These are phyloP conservation scores for Mrakia gelida DNA, from an alignment of 768 basidiomycete species.

Conservation along the genomic window DNA sequence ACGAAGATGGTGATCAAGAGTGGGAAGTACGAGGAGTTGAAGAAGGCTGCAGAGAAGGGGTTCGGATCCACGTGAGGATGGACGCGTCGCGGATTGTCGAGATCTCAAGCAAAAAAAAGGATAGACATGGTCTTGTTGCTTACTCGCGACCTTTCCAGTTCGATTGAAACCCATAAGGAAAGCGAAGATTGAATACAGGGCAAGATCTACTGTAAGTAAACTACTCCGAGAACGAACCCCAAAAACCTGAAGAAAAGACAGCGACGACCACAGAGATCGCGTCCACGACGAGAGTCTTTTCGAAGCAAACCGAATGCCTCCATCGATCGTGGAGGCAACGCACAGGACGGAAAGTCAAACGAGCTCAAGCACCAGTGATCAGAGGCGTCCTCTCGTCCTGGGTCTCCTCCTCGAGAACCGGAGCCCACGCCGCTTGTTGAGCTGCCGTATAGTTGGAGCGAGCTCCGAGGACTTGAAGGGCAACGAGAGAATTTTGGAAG, in stretches of 20 bases:
- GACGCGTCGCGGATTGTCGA: not conserved
- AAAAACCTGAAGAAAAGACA: too few species aligned
- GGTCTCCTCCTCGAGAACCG: not conserved
- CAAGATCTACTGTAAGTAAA: too few species aligned
- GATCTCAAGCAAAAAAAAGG: not conserved
- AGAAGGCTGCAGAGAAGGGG: constrained; percentile 34
- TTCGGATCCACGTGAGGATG: not conserved
- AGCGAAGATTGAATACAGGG: too few species aligned
- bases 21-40: constrained; percentile 42
- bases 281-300: too few species aligned
- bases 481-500: constrained; percentile 30
- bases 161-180: too few species aligned
- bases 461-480: constrained; percentile 28
- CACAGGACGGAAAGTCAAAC: too few species aligned
- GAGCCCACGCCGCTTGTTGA: constrained; percentile 6
- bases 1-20: constrained; percentile 39
- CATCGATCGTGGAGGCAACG: too few species aligned
- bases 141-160: too few species aligned
- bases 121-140: too few species aligned
- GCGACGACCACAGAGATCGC: too few species aligned
- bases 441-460: not conserved
- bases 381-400: constrained; percentile 5
- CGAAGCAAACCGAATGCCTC: too few species aligned
- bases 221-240: too few species aligned
- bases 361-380: not conserved